Evolutionary conservation across 2,329 filamentous ascomycete species (phyloP).

Genomic region (Mollisia scopiformis): DNA sequence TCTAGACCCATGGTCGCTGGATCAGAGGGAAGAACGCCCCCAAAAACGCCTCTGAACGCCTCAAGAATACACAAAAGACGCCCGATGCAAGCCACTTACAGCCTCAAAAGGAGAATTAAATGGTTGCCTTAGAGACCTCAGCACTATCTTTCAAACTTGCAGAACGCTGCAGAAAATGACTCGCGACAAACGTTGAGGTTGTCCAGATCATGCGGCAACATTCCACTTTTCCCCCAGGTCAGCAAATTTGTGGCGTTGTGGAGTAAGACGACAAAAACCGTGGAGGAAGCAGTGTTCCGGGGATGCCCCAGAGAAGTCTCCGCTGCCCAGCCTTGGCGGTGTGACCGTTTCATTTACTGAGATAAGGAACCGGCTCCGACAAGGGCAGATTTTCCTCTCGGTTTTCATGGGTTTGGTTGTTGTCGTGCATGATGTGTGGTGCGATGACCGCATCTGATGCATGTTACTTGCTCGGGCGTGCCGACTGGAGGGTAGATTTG

Average conservation of each 20-base stretch:
- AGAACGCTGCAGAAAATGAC: background rate
- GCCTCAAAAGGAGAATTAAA: background rate
- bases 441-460: no score
- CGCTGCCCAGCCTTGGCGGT: background rate
- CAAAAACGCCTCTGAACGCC: background rate
- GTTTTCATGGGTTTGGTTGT: no score
- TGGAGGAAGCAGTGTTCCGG: background rate
- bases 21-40: background rate
- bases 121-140: background rate
- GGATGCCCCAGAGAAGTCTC: background rate
- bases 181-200: background rate
- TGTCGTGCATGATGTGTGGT: no score
- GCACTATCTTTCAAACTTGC: background rate
- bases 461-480: no score
- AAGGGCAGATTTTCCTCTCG: no score
- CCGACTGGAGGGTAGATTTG: no score
- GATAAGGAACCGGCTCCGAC: no score
- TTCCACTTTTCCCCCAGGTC: background rate
- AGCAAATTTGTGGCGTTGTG: background rate
- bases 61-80: background rate
- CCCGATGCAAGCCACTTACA: background rate
- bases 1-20: background rate
- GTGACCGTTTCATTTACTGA: background rate
- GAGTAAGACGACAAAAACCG: background rate
- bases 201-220: background rate